Percentiles rank a stretch among this genome's conserved stretches.
These are phyloP conservation scores for Lumnitzera racemosa DNA, from an alignment of 345 rosid species.

Conservation along the genomic window DNA sequence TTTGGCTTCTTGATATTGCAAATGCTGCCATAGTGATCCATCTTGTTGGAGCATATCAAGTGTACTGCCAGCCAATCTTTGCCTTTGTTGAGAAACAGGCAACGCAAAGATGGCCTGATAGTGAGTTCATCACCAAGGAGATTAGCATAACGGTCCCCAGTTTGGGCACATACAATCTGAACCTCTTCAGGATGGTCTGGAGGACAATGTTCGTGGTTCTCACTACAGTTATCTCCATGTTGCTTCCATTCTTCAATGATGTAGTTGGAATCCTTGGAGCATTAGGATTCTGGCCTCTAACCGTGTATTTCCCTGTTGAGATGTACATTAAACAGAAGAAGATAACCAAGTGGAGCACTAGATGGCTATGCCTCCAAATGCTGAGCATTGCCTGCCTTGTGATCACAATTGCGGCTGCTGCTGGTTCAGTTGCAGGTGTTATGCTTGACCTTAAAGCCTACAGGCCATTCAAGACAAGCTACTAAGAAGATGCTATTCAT, in stretches of 20 bases:
- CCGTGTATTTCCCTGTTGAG: constrained; percentile 53
- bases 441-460: constrained; percentile 29
- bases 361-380: constrained; percentile 46
- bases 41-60: constrained; percentile 61
- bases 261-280: constrained; percentile 50
- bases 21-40: constrained; percentile 53
- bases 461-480: constrained; percentile 37
- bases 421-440: constrained; percentile 48
- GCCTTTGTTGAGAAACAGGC: constrained; percentile 44
- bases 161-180: constrained; percentile 20
- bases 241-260: constrained; percentile 52
- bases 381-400: constrained; percentile 42
- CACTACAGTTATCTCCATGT: constrained; percentile 47
- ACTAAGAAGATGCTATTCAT: constrained; percentile 9
- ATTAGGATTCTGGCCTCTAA: constrained; percentile 54
- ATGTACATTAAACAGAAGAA: constrained; percentile 45
- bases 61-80: constrained; percentile 47
- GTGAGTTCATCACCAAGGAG: constrained; percentile 28
- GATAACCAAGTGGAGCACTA: constrained; percentile 44
- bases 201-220: constrained; percentile 35
- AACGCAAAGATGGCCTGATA: constrained; percentile 21
- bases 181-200: constrained; percentile 41
- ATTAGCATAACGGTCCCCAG: constrained; percentile 29
- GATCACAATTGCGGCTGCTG: constrained; percentile 33
- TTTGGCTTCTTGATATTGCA: constrained; percentile 59